A percentile compares a stretch with the other conserved stretches of the same genome.
phyloP scores from a whole-genome alignment of 23 red algal species.

The Gracilaria vermiculophylla region DNA sequence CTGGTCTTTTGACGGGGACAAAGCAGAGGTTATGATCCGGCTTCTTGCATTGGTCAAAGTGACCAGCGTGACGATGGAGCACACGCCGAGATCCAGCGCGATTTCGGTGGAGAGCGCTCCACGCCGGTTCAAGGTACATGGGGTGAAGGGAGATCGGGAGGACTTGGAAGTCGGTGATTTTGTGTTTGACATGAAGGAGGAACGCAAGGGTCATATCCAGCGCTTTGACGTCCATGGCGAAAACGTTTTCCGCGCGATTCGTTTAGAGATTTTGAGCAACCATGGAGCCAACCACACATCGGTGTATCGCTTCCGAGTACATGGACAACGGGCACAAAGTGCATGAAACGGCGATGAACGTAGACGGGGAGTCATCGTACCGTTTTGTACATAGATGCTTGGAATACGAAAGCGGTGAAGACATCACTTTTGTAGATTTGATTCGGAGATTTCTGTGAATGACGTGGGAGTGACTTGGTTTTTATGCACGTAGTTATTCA shows the following conservation, averaged over 20 bases:
- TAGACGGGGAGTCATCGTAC: not conserved
- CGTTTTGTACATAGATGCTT: constrained; percentile 8
- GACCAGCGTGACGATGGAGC: constrained; percentile 64
- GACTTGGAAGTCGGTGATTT: constrained; percentile 41
- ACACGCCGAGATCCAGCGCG: constrained; percentile 40
- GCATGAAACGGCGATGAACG: not conserved
- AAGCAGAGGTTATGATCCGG: constrained; percentile 57
- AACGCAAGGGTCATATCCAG: constrained; percentile 54
- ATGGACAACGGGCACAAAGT: constrained; percentile 17
- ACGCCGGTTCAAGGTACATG: constrained; percentile 30
- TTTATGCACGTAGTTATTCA: not conserved
- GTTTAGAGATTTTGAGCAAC: constrained; percentile 66
- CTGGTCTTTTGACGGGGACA: constrained; percentile 68
- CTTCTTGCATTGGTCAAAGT: constrained; percentile 46
- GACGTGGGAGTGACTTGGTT: too few relatives aligned
- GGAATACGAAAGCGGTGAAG: not conserved
- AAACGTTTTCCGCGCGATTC: constrained; percentile 44
- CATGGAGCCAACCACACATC: constrained; percentile 66
- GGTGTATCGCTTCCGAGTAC: constrained; percentile 77
- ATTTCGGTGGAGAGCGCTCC: constrained; percentile 58
- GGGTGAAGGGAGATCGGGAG: constrained; percentile 12
- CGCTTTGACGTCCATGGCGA: constrained; percentile 29
- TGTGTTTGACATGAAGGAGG: constrained; percentile 52
- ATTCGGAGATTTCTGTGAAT: not conserved
- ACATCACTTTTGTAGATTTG: not conserved